These are phyloP conservation scores for Arabidopsis thaliana DNA, from an alignment of 345 rosid genomes.

Conservation along the genomic window DNA sequence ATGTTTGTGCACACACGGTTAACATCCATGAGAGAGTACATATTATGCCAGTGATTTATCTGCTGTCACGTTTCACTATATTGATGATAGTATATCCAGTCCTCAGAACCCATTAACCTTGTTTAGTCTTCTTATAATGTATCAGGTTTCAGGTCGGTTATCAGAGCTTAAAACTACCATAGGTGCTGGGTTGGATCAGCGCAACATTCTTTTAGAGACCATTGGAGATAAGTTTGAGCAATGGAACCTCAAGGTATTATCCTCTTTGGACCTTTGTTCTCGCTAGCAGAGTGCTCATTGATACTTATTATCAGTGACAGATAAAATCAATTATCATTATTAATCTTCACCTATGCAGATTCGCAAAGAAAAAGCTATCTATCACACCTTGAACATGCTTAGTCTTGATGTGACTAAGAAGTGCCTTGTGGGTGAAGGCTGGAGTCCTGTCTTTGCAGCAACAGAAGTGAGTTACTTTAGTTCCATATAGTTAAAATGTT, in stretches of 20 bases:
- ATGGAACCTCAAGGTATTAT: conserved; percentile 74
- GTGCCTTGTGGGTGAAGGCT: conserved; percentile 95
- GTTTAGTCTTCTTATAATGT: conserved; percentile 27
- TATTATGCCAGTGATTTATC: conserved; percentile 15
- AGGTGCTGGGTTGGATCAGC: conserved; percentile 69
- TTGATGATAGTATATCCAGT: conserved; percentile 3
- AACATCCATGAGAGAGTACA: conserved; percentile 22
- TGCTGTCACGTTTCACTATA: conserved; percentile 12
- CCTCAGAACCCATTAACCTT: conserved; percentile 12
- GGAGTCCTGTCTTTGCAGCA: conserved; percentile 93
- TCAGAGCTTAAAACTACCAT: conserved; percentile 79
- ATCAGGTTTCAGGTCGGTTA: conserved; percentile 75
- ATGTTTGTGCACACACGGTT: conserved; percentile 9
- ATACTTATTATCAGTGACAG: conserved; percentile 18
- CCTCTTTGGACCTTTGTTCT: conserved; percentile 26
- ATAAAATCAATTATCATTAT: conserved; percentile 14
- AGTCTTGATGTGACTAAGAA: conserved; percentile 96
- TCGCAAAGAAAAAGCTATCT: conserved; percentile 88
- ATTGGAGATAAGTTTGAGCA: conserved; percentile 81
- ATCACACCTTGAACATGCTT: conserved; percentile 94
- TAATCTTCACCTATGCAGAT: conserved; percentile 53
- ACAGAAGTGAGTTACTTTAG: conserved; percentile 62
- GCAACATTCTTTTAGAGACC: conserved; percentile 66
- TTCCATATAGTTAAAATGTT: not conserved
- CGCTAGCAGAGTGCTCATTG: conserved; percentile 14